Conservation (phyloP, 495 filamentous ascomycete species). For the Hypoxylon cercidicola region DNA sequence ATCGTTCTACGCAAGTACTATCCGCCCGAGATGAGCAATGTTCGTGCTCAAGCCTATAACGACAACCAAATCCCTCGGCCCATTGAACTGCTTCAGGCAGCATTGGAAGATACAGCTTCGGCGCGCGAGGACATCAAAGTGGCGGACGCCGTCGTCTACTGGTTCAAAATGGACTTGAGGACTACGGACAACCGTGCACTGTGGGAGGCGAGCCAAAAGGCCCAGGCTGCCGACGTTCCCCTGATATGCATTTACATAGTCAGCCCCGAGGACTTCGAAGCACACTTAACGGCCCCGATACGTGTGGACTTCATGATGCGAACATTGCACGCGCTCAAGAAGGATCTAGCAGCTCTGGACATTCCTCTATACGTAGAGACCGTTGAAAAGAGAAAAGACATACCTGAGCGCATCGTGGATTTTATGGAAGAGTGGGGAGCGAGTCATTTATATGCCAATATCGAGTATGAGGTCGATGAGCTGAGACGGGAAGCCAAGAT, state of each 20-base stretch:
- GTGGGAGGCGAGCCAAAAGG: constrained; percentile 71
- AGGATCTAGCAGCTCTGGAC: constrained; percentile 73
- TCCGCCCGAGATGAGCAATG: constrained; percentile 84
- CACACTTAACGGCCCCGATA: constrained; percentile 76
- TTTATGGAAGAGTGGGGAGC: constrained; percentile 78
- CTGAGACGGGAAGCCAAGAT: constrained; percentile 76
- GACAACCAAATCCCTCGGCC: constrained; percentile 73
- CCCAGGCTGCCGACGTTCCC: constrained; percentile 70
- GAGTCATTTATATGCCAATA: constrained; percentile 75
- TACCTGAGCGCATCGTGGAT: constrained; percentile 73
- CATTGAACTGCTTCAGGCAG: constrained; percentile 68
- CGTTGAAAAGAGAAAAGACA: constrained; percentile 69
- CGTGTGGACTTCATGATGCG: constrained; percentile 84
- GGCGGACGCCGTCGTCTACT: constrained; percentile 80
- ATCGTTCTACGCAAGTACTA: constrained; percentile 85
- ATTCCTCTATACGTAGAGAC: constrained; percentile 85
- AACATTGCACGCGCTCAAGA: constrained; percentile 70
- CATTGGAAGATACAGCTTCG: constrained; percentile 62
- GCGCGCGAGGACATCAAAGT: constrained; percentile 57
- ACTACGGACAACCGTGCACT: constrained; percentile 79
- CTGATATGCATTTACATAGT: constrained; percentile 81
- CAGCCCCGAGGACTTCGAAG: constrained; percentile 88
- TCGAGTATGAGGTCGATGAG: constrained; percentile 85
- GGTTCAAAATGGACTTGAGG: constrained; percentile 89
- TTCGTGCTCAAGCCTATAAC: constrained; percentile 76